Conservation (phyloP, 192 early-diverging fungal genomes). For the Mortierella antarctica region DNA sequence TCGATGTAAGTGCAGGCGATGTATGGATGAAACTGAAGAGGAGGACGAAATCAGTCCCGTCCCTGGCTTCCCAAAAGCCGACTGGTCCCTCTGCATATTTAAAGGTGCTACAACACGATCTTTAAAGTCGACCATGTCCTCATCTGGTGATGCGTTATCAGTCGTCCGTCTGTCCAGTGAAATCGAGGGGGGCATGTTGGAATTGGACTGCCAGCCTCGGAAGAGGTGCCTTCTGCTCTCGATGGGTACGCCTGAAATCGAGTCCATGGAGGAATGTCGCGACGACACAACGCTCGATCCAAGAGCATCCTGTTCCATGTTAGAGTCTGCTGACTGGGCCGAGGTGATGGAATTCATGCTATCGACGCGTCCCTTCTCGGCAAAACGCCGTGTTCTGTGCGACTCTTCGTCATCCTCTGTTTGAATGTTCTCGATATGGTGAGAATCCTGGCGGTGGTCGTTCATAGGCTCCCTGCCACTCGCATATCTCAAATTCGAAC, state of each 20-base stretch:
- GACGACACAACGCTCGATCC: constrained; percentile 1
- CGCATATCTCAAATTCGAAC: constrained; percentile 6
- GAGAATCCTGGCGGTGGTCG: too few species aligned
- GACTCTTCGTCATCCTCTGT: constrained; percentile 38
- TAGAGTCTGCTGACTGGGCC: constrained; percentile 2
- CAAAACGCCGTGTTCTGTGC: background rate
- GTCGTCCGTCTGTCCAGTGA: background rate
- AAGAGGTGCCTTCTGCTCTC: background rate
- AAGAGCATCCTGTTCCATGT: background rate
- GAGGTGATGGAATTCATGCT: constrained; percentile 23
- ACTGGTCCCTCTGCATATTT: background rate
- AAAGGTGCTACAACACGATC: constrained; percentile 31
- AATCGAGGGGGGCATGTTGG: background rate
- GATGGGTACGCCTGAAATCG: background rate
- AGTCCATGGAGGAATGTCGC: constrained; percentile 1
- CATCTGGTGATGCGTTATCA: background rate
- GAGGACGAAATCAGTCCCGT: constrained; percentile 15
- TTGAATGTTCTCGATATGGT: constrained; percentile 28
- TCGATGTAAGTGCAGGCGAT: background rate
- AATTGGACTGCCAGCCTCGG: constrained; percentile 5
- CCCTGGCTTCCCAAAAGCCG: background rate
- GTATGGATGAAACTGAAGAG: constrained; percentile 30
- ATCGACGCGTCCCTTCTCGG: constrained; percentile 2
- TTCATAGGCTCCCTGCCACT: background rate
- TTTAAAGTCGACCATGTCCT: constrained; percentile 20